Percentiles rank a stretch among this genome's conserved stretches.
These are phyloP conservation scores for Diaporthe vaccinii DNA, from an alignment of 2,329 filamentous ascomycete genomes.

Conservation along the genomic window DNA sequence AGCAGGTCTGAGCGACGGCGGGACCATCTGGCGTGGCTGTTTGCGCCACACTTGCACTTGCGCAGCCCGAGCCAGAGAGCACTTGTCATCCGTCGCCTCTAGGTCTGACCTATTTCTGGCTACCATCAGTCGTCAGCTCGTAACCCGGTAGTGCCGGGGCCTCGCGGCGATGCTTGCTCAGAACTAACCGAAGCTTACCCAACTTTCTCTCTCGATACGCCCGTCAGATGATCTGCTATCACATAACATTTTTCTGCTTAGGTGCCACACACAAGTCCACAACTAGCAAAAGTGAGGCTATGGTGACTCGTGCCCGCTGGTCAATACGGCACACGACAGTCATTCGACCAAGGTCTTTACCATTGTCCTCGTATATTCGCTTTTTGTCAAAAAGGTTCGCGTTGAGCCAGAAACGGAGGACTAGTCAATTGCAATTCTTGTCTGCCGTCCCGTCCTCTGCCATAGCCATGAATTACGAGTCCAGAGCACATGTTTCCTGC, in stretches of 20 bases:
- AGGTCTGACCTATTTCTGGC: neutral
- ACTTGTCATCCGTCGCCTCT: slow-evolving; percentile 14
- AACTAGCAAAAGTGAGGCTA: neutral
- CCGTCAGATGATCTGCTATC: neutral
- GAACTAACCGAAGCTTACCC: neutral
- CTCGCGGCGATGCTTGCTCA: neutral
- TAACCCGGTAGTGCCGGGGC: slow-evolving; percentile 12
- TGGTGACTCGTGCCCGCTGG: neutral
- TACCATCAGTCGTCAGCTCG: slow-evolving; percentile 20
- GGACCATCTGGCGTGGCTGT: slow-evolving; percentile 9
- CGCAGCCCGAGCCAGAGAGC: neutral
- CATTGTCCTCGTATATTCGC: neutral
- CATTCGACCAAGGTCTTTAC: neutral
- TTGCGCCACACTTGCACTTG: slow-evolving; percentile 26
- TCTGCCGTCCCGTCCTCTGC: neutral
- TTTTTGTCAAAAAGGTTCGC: neutral
- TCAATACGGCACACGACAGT: neutral
- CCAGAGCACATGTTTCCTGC: neutral
- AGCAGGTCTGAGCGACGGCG: neutral
- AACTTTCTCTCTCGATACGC: neutral
- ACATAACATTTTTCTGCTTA: neutral
- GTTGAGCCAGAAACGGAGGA: neutral
- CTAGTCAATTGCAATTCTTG: too few relatives aligned
- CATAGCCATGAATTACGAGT: neutral
- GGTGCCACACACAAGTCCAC: neutral